Percentiles rank a stretch among this genome's conserved stretches.
phyloP scores from a whole-genome alignment of 2,329 filamentous ascomycete genomes.

The Colletotrichum scovillei region DNA sequence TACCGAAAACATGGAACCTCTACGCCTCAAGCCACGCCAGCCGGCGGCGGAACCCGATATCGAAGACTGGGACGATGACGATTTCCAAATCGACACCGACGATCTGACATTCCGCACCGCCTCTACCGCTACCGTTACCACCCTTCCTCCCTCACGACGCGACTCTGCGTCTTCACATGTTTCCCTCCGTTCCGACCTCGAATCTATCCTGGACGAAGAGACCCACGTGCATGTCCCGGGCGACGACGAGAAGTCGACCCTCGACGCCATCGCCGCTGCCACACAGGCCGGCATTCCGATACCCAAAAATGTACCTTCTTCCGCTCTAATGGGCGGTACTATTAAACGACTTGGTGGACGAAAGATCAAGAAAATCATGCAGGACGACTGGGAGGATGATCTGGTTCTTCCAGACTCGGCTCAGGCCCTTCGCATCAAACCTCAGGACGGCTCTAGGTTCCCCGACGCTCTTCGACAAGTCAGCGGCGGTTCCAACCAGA shows the following conservation, averaged over 20 bases:
- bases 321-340: constrained; percentile 89
- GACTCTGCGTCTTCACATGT: constrained; percentile 85
- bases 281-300: constrained; percentile 92
- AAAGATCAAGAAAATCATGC: constrained; percentile 77
- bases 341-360: constrained; percentile 88
- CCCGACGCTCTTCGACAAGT: constrained; percentile 77
- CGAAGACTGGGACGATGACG: constrained; percentile 85
- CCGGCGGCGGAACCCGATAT: constrained; percentile 68
- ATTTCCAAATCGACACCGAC: constrained; percentile 77
- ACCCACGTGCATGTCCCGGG: constrained; percentile 87
- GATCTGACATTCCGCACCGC: constrained; percentile 70
- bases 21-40: constrained; percentile 64
- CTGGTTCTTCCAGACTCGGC: constrained; percentile 73
- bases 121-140: constrained; percentile 54
- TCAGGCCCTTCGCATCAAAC: constrained; percentile 73
- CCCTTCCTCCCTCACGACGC: constrained; percentile 65
- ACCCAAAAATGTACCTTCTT: constrained; percentile 86
- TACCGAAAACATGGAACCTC: constrained; percentile 60
- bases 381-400: constrained; percentile 86
- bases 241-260: constrained; percentile 85
- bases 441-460: constrained; percentile 68
- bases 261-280: constrained; percentile 88
- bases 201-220: constrained; percentile 81
- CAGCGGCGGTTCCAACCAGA: constrained; percentile 63
- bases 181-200: constrained; percentile 85